Evolutionary conservation across 768 basidiomycete species (phyloP).

Genomic region (Hericium coralloides): DNA sequence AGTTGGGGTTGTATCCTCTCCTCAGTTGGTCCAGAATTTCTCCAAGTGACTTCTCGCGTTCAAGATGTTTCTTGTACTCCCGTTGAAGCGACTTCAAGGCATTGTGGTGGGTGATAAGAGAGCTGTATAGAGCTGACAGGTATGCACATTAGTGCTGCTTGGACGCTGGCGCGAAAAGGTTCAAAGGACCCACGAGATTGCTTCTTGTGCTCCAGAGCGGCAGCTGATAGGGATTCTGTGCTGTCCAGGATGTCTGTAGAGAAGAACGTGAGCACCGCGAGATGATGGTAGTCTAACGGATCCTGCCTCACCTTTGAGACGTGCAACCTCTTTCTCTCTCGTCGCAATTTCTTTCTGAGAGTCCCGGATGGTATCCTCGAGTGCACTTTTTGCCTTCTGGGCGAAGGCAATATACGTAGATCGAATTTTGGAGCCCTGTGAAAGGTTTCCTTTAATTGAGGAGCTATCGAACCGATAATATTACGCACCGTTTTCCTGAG

Average conservation of each 20-base stretch:
- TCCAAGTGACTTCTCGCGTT: slow-evolving; percentile 69
- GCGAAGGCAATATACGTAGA: slow-evolving; percentile 82
- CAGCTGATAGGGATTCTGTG: slow-evolving; percentile 70
- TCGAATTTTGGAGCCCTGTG: slow-evolving; percentile 85
- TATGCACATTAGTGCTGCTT: not conserved
- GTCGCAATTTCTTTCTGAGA: slow-evolving; percentile 48
- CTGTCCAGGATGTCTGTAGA: slow-evolving; percentile 66
- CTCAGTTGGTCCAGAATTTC: slow-evolving; percentile 78
- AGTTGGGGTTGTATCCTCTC: slow-evolving; percentile 92
- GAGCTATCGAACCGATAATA: not conserved
- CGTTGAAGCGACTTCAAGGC: slow-evolving; percentile 72
- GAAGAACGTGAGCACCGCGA: not conserved
- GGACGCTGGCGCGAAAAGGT: not conserved
- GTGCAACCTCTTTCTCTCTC: slow-evolving; percentile 64
- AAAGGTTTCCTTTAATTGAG: not conserved
- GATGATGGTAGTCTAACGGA: too few relatives aligned
- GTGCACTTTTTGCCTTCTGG: slow-evolving; percentile 77
- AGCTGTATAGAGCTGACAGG: slow-evolving; percentile 65
- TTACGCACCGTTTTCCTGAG: slow-evolving; percentile 65
- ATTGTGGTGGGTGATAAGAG: slow-evolving; percentile 61
- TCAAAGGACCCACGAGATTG: slow-evolving; percentile 58
- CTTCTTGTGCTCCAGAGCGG: slow-evolving; percentile 77
- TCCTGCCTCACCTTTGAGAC: slow-evolving; percentile 48
- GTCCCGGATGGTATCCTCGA: slow-evolving; percentile 55
- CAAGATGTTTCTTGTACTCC: slow-evolving; percentile 62